Conservation (phyloP, 2,329 filamentous ascomycete genomes). For the Botrytis hyacinthi region DNA sequence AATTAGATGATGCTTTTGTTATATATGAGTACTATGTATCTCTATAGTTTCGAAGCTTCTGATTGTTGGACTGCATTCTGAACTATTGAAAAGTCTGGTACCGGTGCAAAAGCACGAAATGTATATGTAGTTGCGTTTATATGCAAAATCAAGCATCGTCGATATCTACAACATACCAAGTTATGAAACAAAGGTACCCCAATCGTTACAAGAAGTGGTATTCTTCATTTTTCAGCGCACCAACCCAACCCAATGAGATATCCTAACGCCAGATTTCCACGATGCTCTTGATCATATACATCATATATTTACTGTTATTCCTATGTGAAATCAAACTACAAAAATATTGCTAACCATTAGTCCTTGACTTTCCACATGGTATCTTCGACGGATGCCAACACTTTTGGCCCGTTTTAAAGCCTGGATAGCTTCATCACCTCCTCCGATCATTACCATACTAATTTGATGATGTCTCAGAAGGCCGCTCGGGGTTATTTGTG, state of each 20-base stretch:
- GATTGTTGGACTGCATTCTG: not conserved
- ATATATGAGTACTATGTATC: not conserved
- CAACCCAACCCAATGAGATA: not conserved
- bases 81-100: not conserved
- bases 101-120: not conserved
- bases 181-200: not conserved
- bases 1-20: not conserved
- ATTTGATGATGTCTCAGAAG: constrained; percentile 57
- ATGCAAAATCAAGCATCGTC: not conserved
- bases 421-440: constrained; percentile 63
- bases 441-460: constrained; percentile 79
- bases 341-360: constrained; percentile 75
- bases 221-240: not conserved
- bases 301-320: not conserved
- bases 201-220: not conserved
- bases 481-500: constrained; percentile 51
- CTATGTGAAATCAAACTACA: constrained; percentile 44
- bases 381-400: constrained; percentile 74
- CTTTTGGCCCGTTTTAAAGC: constrained; percentile 61
- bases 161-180: not conserved
- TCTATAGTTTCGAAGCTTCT: not conserved
- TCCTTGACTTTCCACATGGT: constrained; percentile 78
- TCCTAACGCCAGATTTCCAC: not conserved
- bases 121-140: not conserved
- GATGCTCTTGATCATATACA: not conserved